Evolutionary conservation across 305 asterid species (phyloP).

Genomic region (Fraxinus floribunda): DNA sequence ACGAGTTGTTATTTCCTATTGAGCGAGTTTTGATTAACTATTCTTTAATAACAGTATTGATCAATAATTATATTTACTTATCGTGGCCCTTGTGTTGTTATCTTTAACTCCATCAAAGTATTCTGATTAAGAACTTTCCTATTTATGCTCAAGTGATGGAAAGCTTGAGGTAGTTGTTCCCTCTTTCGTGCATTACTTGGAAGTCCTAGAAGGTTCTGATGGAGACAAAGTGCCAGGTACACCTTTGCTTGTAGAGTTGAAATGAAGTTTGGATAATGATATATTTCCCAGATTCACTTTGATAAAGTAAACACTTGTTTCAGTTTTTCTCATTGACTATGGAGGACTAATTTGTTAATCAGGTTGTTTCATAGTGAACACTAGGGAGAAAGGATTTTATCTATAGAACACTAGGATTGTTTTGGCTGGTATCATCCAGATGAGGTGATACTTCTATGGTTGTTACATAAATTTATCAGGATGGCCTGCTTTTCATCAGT

Average conservation of each 20-base stretch:
- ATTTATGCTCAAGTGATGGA: constrained; percentile 66
- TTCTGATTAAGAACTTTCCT: constrained; percentile 19
- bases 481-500: constrained; percentile 99
- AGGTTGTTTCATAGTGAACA: not conserved
- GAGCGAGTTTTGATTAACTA: not conserved
- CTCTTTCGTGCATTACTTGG: constrained; percentile 97
- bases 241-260: constrained; percentile 11
- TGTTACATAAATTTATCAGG: constrained; percentile 52
- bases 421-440: not conserved
- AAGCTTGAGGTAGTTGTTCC: constrained; percentile 94
- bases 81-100: not conserved
- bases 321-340: not conserved
- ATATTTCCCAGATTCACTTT: not conserved
- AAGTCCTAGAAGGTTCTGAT: constrained; percentile 96
- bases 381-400: not conserved
- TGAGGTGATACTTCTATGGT: constrained; percentile 8
- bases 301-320: not conserved
- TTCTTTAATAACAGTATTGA: not conserved
- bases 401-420: not conserved
- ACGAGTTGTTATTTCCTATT: not conserved
- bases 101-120: constrained; percentile 9
- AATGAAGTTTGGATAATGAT: constrained; percentile 6
- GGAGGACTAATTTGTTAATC: not conserved
- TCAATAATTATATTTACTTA: not conserved
- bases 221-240: constrained; percentile 99